Evolutionary conservation across 257 asterid species (phyloP).

Genomic region (Forsythia suspensa): DNA sequence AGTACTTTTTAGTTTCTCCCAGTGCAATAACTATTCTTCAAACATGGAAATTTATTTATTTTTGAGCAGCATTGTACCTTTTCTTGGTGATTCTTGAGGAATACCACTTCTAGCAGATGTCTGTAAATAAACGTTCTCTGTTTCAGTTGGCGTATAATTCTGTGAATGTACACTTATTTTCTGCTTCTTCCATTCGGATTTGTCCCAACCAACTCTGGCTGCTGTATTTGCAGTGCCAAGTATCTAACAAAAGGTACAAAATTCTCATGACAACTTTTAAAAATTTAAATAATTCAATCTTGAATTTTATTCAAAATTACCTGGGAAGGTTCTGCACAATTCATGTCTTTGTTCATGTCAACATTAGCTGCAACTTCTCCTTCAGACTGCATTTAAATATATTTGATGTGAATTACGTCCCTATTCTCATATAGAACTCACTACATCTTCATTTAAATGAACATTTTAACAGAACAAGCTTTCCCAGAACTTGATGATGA

Average conservation of each 20-base stretch:
- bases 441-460: background rate
- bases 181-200: background rate
- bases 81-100: background rate
- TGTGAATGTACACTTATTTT: too few species aligned
- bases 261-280: background rate
- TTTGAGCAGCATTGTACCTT: background rate
- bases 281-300: background rate
- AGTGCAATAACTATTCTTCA: too few species aligned
- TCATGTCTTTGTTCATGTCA: background rate
- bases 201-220: background rate
- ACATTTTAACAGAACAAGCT: background rate
- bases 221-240: background rate
- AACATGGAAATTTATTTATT: background rate
- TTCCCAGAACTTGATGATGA: too few species aligned
- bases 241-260: background rate
- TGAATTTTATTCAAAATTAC: background rate
- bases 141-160: too few species aligned
- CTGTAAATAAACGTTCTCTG: too few species aligned
- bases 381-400: background rate
- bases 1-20: too few species aligned
- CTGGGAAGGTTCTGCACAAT: background rate
- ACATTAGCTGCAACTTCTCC: background rate
- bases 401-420: background rate
- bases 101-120: background rate
- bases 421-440: background rate